Percentiles rank a stretch among this genome's conserved stretches.
Evolutionary conservation across 352 stramenopile species (phyloP).

Genomic region (Phytopythium chamaehyphon): DNA sequence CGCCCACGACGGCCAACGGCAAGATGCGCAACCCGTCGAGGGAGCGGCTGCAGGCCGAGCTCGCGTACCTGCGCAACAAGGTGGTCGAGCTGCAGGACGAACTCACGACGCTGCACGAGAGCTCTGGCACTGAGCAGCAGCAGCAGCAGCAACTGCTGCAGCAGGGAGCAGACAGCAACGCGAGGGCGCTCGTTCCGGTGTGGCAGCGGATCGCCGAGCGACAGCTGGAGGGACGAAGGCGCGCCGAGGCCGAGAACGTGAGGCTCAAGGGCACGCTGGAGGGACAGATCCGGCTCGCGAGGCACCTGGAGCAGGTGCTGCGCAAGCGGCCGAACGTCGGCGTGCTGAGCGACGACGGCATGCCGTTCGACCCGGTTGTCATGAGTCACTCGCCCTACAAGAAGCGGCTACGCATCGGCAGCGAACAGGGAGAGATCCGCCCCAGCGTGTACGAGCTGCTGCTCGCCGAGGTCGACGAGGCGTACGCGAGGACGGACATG

Average conservation of each 20-base stretch:
- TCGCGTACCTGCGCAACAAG: constrained; percentile 33
- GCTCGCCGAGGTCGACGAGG: constrained; percentile 31
- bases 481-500: constrained; percentile 31
- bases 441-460: constrained; percentile 29
- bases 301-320: constrained; percentile 45
- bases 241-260: constrained; percentile 38
- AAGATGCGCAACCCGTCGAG: constrained; percentile 42
- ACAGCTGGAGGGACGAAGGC: constrained; percentile 26
- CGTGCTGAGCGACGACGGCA: constrained; percentile 16
- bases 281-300: constrained; percentile 42
- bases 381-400: constrained; percentile 12
- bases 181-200: constrained; percentile 17
- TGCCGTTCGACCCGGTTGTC: neutral
- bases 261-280: constrained; percentile 35
- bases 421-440: constrained; percentile 11
- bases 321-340: constrained; percentile 40
- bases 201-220: constrained; percentile 50
- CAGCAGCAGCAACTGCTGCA: too few relatives aligned
- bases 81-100: constrained; percentile 41
- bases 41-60: constrained; percentile 44
- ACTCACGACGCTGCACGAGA: constrained; percentile 19
- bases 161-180: constrained; percentile 7
- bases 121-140: neutral
- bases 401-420: constrained; percentile 12
- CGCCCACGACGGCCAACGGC: constrained; percentile 7